Evolutionary conservation across 1,284 basidiomycete genomes (phyloP), one percentile per base, ranked within the genome.

Genomic region (Fomitopsis betulina): DNA sequence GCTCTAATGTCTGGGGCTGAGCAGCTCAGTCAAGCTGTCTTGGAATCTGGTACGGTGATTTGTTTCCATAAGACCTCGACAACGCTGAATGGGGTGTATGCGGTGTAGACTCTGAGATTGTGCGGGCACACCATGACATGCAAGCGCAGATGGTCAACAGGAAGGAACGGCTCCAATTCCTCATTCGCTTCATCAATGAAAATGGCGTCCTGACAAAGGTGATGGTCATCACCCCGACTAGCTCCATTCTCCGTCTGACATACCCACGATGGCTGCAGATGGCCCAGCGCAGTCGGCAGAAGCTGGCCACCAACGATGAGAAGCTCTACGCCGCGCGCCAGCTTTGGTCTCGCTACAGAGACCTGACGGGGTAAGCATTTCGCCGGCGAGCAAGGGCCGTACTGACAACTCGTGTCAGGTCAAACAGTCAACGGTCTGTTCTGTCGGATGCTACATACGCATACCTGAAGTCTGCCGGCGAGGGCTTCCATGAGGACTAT

Each of bases 181-280:
- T 99, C 9, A 92, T 97, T 65, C 79, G 80, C 19, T 97, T 96
- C 70, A 89, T 99, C 63, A 92, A 92, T 55, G 85, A 89, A 58
- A 96, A 96, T 70, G 86, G 83, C 0, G 87, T 87, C 2, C 76
- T 96, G 30, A 76, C 77, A 27, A 91, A 91, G 77, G 92, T 53
- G 15, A 47, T 17, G 25, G 27, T 3, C 25, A 47, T 7, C 90
- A 39, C 73, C 59, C 23, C 23, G 43, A n/a, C 30, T 1, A 32
- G 32, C 30, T n/a, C n/a, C 12, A 30, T 43, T 19, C 2, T 8
- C 27, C 27, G 43, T 37, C 23, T 56, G 27, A 43, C n/a, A 6
- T 21, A 39, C 15, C 9, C 32, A 32, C 15, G 52, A 33, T 54
- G 17, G 13, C 15, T 33, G 3, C 67, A 96, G 89, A 86, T 98